Evolutionary conservation across 495 filamentous ascomycete species (phyloP).

Genomic region (Aspergillus carlsbadensis): DNA sequence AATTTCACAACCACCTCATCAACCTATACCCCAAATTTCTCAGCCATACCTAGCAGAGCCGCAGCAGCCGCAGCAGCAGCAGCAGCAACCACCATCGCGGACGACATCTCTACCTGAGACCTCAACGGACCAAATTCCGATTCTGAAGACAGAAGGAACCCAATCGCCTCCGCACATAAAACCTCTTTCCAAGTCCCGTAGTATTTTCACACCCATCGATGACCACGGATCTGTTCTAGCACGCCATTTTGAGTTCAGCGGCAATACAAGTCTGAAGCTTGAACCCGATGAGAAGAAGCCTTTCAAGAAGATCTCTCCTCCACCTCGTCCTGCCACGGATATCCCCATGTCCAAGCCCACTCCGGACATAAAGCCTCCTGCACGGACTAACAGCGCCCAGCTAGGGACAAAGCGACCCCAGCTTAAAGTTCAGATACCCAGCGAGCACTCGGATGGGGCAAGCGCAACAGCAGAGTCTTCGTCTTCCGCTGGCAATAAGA

Average conservation of each 20-base stretch:
- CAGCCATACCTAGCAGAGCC: slow-evolving; percentile 70
- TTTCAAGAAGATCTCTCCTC: slow-evolving; percentile 35
- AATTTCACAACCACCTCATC: slow-evolving; percentile 43
- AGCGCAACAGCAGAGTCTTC: slow-evolving; percentile 74
- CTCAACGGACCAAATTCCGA: slow-evolving; percentile 40
- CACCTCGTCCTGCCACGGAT: slow-evolving; percentile 50
- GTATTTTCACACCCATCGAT: slow-evolving; percentile 96
- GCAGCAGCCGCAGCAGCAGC: slow-evolving; percentile 44
- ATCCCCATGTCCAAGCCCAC: slow-evolving; percentile 46
- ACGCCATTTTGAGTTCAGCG: slow-evolving; percentile 66
- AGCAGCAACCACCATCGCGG: slow-evolving; percentile 42
- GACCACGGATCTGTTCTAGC: slow-evolving; percentile 86
- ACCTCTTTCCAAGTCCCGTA: slow-evolving; percentile 78
- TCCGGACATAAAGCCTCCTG: slow-evolving; percentile 67
- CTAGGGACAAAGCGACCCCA: slow-evolving; percentile 69
- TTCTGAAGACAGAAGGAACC: slow-evolving; percentile 42
- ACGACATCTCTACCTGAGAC: slow-evolving; percentile 38
- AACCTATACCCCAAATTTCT: slow-evolving; percentile 60
- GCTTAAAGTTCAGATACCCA: slow-evolving; percentile 91
- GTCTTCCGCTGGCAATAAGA: slow-evolving; percentile 62
- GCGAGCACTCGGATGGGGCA: slow-evolving; percentile 80
- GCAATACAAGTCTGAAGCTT: slow-evolving; percentile 49
- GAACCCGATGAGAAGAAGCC: slow-evolving; percentile 45
- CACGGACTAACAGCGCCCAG: slow-evolving; percentile 67
- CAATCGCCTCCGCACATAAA: slow-evolving; percentile 60